A percentile compares a stretch with the other conserved stretches of the same genome.
Conservation (phyloP, 78 protist species). For the Emiliania huxleyi region DNA sequence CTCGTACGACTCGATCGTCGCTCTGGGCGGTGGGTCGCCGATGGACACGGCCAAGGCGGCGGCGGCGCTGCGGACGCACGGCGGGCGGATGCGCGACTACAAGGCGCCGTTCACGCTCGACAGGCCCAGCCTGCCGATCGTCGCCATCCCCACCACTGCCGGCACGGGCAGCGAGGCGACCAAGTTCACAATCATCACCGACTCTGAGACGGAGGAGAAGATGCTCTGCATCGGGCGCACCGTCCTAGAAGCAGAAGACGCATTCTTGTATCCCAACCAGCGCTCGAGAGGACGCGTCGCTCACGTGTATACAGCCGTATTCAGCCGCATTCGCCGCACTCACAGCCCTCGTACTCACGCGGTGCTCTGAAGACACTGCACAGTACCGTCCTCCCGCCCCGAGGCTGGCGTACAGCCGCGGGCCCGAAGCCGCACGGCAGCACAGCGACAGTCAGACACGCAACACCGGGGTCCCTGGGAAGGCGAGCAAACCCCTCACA, state of each 20-base stretch:
- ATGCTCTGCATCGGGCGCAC: not conserved
- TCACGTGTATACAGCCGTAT: too few relatives aligned
- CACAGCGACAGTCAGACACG: too few relatives aligned
- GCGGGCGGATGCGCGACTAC: not conserved
- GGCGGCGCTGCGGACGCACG: not conserved
- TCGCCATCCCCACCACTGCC: not conserved
- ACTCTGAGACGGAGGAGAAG: not conserved
- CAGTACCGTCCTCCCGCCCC: too few relatives aligned
- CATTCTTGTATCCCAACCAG: too few relatives aligned
- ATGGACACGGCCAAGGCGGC: constrained; percentile 16
- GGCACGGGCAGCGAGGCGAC: not conserved
- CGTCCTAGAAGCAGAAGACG: not conserved
- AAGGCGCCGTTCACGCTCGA: not conserved
- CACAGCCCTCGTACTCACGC: too few relatives aligned
- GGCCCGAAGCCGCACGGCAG: too few relatives aligned
- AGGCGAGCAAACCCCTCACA: too few relatives aligned
- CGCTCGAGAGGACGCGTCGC: too few relatives aligned
- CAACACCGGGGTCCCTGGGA: too few relatives aligned
- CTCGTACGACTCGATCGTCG: not conserved
- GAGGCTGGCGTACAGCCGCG: too few relatives aligned
- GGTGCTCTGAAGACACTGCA: too few relatives aligned
- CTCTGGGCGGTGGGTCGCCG: not conserved
- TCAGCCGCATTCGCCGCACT: too few relatives aligned
- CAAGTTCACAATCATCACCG: not conserved
- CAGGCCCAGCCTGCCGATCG: not conserved